phyloP scores from a whole-genome alignment of 345 rosid genomes.

The Eucalyptus pumila region DNA sequence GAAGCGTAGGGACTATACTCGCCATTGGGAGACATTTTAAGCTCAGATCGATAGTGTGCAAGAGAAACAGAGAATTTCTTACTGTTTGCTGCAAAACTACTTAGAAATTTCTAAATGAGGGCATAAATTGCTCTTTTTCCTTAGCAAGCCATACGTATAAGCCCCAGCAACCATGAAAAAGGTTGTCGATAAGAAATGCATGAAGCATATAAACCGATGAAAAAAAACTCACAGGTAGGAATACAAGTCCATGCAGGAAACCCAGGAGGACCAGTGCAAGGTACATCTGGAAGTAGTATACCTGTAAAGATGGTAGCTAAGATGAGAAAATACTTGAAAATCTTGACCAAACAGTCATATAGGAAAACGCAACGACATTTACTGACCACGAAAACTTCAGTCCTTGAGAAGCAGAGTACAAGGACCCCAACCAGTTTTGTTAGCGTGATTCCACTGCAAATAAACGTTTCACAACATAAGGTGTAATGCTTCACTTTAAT shows the following conservation, averaged over 20 bases:
- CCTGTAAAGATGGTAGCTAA: constrained; percentile 21
- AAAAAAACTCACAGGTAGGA: constrained; percentile 66
- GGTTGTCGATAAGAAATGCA: not conserved
- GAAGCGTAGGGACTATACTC: not conserved
- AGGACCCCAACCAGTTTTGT: constrained; percentile 92
- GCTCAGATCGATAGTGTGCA: not conserved
- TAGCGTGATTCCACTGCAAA: constrained; percentile 79
- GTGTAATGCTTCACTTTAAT: not conserved
- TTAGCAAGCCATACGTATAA: not conserved
- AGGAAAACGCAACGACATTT: not conserved
- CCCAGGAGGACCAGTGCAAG: constrained; percentile 90
- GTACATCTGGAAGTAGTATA: constrained; percentile 97
- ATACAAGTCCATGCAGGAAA: constrained; percentile 87
- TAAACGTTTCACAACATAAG: not conserved
- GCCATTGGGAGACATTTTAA: not conserved
- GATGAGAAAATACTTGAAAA: not conserved
- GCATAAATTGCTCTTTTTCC: not conserved
- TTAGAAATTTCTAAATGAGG: not conserved
- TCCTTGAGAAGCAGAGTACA: constrained; percentile 90
- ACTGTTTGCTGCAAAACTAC: not conserved
- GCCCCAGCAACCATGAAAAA: not conserved
- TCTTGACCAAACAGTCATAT: not conserved
- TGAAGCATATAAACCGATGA: not conserved
- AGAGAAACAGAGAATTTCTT: not conserved
- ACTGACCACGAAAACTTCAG: constrained; percentile 91